Evolutionary conservation across 139 green algal species (phyloP).

Genomic region (Chlorella sp.): DNA sequence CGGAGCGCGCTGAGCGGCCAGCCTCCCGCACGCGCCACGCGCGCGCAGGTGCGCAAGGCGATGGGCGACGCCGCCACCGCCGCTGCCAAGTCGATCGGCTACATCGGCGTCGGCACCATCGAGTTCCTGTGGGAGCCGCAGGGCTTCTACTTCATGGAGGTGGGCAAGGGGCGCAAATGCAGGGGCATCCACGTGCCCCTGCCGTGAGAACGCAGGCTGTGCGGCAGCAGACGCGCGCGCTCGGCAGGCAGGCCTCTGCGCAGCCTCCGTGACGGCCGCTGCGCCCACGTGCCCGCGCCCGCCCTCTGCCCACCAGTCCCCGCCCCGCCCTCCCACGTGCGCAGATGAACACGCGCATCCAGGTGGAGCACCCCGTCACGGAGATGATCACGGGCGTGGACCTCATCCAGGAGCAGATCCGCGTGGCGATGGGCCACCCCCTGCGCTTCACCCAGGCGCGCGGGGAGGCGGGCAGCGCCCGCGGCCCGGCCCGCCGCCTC

Average conservation of each 20-base stretch:
- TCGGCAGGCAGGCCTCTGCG: too few relatives aligned
- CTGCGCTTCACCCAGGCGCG: constrained; percentile 62
- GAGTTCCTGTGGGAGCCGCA: constrained; percentile 95
- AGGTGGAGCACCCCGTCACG: constrained; percentile 96
- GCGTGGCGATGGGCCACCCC: constrained; percentile 76
- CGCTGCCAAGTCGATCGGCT: constrained; percentile 83
- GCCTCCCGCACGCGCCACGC: neutral
- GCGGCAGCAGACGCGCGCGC: too few relatives aligned
- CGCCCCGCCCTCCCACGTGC: too few relatives aligned
- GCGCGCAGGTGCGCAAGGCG: constrained; percentile 74
- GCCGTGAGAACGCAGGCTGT: too few relatives aligned
- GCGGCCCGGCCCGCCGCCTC: neutral
- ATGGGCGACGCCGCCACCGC: constrained; percentile 90
- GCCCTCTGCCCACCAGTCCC: too few relatives aligned
- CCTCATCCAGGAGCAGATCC: constrained; percentile 94
- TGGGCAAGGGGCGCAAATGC: too few relatives aligned
- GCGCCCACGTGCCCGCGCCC: too few relatives aligned
- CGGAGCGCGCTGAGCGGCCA: neutral
- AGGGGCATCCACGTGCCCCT: too few relatives aligned
- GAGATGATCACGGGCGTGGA: constrained; percentile 96
- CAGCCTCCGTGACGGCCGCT: too few relatives aligned
- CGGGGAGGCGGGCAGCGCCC: neutral
- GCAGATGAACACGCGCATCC: constrained; percentile 97
- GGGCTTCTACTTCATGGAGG: constrained; percentile 99
- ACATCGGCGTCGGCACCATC: constrained; percentile 88